phyloP scores from a whole-genome alignment of 2,329 filamentous ascomycete genomes.

The Didymella glomerata region DNA sequence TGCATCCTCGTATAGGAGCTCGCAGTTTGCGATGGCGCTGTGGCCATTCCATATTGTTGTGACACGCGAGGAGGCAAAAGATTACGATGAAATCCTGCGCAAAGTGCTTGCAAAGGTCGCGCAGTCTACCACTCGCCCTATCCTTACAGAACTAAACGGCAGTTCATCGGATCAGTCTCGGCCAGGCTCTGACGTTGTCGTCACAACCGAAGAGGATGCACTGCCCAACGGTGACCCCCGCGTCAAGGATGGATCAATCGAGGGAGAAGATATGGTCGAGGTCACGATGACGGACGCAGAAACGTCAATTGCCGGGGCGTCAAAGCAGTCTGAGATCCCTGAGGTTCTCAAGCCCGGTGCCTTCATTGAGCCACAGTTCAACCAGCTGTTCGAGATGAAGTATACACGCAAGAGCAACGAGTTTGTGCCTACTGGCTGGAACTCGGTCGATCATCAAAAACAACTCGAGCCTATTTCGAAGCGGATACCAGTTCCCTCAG shows the following conservation, averaged over 20 bases:
- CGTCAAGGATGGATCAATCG: constrained; percentile 78
- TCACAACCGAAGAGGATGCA: constrained; percentile 68
- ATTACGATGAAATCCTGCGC: constrained; percentile 76
- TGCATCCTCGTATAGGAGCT: constrained; percentile 43
- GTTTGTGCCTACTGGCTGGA: constrained; percentile 75
- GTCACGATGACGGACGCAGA: constrained; percentile 79
- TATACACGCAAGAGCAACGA: constrained; percentile 66
- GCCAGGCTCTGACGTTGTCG: constrained; percentile 73
- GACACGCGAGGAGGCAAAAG: constrained; percentile 73
- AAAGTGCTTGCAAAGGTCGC: constrained; percentile 81
- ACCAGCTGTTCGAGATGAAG: constrained; percentile 75
- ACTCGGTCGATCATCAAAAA: constrained; percentile 66
- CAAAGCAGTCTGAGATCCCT: constrained; percentile 32
- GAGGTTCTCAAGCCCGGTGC: constrained; percentile 61
- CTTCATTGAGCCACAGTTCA: constrained; percentile 71
- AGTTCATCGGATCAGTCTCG: constrained; percentile 60
- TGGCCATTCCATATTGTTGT: constrained; percentile 77
- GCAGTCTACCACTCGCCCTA: constrained; percentile 75
- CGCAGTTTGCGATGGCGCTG: constrained; percentile 47
- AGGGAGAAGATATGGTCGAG: constrained; percentile 90
- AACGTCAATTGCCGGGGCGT: constrained; percentile 29
- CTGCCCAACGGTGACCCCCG: constrained; percentile 74
- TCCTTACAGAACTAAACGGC: constrained; percentile 63
- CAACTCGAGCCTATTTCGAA: constrained; percentile 64
- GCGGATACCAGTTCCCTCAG: constrained; percentile 51